phyloP scores from a whole-genome alignment of 2,329 filamentous ascomycete species.

The Trichoderma citrinoviride region DNA sequence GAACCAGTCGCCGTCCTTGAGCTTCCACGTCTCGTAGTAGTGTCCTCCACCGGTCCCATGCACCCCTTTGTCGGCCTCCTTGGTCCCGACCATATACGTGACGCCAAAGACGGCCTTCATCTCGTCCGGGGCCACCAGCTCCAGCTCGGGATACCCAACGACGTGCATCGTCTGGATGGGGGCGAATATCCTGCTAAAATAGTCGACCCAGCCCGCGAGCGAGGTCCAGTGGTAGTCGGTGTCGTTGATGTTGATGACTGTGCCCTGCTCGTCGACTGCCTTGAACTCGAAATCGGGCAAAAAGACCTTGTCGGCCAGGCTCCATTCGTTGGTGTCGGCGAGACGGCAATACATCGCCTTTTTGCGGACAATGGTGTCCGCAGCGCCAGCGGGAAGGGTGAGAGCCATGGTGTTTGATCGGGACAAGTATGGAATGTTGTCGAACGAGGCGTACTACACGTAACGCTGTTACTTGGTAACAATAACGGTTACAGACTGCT shows the following conservation, averaged over 20 bases:
- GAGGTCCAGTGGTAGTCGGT: neutral
- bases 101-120: neutral
- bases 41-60: conserved; percentile 1
- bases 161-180: neutral
- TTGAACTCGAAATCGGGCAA: neutral
- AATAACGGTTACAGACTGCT: too few relatives aligned
- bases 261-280: neutral
- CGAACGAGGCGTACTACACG: neutral
- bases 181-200: neutral
- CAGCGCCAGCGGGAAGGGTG: neutral
- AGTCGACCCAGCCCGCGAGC: neutral
- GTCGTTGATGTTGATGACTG: neutral
- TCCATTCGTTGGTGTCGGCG: neutral
- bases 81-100: neutral
- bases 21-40: conserved; percentile 13
- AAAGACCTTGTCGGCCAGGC: neutral
- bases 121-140: neutral
- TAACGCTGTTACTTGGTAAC: neutral
- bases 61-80: neutral
- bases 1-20: conserved; percentile 9
- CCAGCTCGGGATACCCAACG: neutral
- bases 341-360: conserved; percentile 3
- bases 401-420: neutral
- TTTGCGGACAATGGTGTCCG: conserved; percentile 1
- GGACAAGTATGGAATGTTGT: neutral